Evolutionary conservation across 1,139 yeast species (phyloP).

Genomic region (Komagataea norvegica): DNA sequence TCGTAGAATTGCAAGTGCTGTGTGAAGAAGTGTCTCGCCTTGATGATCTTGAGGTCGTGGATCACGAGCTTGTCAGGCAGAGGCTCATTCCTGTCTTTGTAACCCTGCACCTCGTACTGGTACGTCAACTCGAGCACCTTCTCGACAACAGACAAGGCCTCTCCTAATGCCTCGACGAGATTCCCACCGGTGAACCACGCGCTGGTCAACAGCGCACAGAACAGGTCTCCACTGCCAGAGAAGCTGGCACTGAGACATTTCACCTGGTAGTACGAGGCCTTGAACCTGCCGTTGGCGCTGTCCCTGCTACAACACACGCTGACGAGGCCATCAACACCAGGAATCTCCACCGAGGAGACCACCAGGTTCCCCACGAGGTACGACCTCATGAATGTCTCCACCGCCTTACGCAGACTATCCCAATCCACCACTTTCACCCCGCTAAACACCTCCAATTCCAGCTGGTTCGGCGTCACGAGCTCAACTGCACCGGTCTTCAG

Average conservation of each 20-base stretch:
- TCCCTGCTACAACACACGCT: slow-evolving; percentile 1
- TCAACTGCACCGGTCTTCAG: slow-evolving; percentile 50
- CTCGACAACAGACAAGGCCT: slow-evolving; percentile 31
- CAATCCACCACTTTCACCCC: slow-evolving; percentile 44
- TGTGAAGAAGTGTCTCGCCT: slow-evolving; percentile 27
- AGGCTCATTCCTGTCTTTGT: slow-evolving; percentile 13
- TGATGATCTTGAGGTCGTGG: slow-evolving; percentile 32
- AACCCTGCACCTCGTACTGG: slow-evolving; percentile 17
- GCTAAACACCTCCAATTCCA: slow-evolving; percentile 74
- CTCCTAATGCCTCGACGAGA: slow-evolving; percentile 26
- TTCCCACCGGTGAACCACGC: slow-evolving; percentile 37
- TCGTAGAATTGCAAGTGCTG: slow-evolving; percentile 13
- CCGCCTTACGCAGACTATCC: slow-evolving; percentile 40
- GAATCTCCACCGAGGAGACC: slow-evolving; percentile 52
- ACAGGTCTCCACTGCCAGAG: slow-evolving; percentile 91
- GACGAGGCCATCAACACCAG: background rate
- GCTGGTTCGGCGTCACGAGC: slow-evolving; percentile 84
- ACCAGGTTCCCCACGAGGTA: slow-evolving; percentile 60
- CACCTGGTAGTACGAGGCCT: slow-evolving; percentile 40
- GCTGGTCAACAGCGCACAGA: slow-evolving; percentile 73
- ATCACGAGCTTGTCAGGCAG: slow-evolving; percentile 21
- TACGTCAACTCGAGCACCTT: slow-evolving; percentile 31
- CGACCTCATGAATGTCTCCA: slow-evolving; percentile 43
- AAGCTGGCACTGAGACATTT: slow-evolving; percentile 67
- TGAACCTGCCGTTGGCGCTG: slow-evolving; percentile 8